Percentiles rank a stretch among this genome's conserved stretches.
Conservation (phyloP, 345 rosid species). For the Hibiscus tridactylites region DNA sequence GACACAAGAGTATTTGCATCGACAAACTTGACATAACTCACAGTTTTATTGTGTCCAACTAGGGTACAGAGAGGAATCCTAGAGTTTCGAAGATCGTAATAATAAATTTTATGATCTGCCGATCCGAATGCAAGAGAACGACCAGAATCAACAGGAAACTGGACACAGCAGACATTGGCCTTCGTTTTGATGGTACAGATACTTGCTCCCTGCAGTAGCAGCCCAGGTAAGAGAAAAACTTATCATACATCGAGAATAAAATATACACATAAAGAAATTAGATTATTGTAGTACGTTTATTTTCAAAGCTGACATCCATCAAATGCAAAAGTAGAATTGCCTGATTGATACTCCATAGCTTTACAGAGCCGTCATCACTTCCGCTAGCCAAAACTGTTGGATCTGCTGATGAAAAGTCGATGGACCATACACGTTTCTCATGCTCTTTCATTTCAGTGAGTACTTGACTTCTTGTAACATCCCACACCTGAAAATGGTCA, state of each 20-base stretch:
- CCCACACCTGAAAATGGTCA: slow-evolving; percentile 63
- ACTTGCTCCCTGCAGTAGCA: slow-evolving; percentile 73
- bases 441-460: slow-evolving; percentile 82
- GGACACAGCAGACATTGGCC: slow-evolving; percentile 92
- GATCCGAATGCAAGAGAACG: slow-evolving; percentile 90
- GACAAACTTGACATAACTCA: slow-evolving; percentile 86
- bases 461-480: slow-evolving; percentile 78
- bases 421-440: slow-evolving; percentile 90
- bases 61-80: slow-evolving; percentile 78
- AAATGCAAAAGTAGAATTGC: slow-evolving; percentile 82
- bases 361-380: slow-evolving; percentile 88
- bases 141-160: slow-evolving; percentile 76
- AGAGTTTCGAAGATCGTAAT: slow-evolving; percentile 80
- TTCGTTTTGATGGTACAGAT: slow-evolving; percentile 77
- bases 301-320: slow-evolving; percentile 84
- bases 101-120: slow-evolving; percentile 86
- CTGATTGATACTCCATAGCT: slow-evolving; percentile 99
- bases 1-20: slow-evolving; percentile 71
- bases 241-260: slow-evolving; percentile 32
- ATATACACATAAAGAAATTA: slow-evolving; percentile 28
- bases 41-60: slow-evolving; percentile 79
- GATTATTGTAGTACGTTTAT: slow-evolving; percentile 47
- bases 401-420: slow-evolving; percentile 78
- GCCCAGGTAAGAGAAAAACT: slow-evolving; percentile 34
- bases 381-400: slow-evolving; percentile 96